phyloP scores from a whole-genome alignment of 2,329 filamentous ascomycete genomes.

The Metarhizium rileyi region DNA sequence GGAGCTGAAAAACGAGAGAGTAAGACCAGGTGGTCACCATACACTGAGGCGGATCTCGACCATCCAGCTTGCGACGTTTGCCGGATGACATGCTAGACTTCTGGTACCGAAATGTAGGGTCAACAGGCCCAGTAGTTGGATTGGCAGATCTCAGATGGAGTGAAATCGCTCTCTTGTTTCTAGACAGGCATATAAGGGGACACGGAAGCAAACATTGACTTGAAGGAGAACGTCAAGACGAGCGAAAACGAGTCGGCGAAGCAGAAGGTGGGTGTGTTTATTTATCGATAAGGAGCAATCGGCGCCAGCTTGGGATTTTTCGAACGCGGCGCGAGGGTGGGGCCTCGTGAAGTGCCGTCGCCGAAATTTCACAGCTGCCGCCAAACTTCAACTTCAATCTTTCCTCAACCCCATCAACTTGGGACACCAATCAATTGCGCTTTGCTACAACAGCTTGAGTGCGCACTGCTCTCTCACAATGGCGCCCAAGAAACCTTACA shows the following conservation, averaged over 20 bases:
- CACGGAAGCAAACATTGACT: neutral
- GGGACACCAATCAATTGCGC: neutral
- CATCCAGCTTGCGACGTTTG: conserved; percentile 26
- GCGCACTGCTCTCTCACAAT: conserved; percentile 16
- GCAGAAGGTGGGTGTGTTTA: neutral
- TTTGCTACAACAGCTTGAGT: conserved; percentile 1
- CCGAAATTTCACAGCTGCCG: conserved; percentile 9
- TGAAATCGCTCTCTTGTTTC: neutral
- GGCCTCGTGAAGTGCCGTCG: neutral
- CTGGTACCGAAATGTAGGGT: neutral
- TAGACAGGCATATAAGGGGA: neutral
- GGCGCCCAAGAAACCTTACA: conserved; percentile 26
- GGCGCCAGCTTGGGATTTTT: neutral
- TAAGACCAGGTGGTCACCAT: conserved; percentile 8
- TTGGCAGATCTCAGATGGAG: neutral
- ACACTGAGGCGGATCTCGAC: conserved; percentile 20
- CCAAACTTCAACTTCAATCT: conserved; percentile 7
- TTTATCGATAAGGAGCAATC: neutral
- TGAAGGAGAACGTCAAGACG: too few species aligned
- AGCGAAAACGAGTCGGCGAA: neutral
- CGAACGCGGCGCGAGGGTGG: conserved; percentile 2
- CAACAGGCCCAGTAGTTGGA: neutral
- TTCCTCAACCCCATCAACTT: neutral
- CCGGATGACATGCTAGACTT: conserved; percentile 16
- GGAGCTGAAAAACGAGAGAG: neutral